Conservation (phyloP, 2,329 filamentous ascomycete genomes). For the Fusarium hainanense region DNA sequence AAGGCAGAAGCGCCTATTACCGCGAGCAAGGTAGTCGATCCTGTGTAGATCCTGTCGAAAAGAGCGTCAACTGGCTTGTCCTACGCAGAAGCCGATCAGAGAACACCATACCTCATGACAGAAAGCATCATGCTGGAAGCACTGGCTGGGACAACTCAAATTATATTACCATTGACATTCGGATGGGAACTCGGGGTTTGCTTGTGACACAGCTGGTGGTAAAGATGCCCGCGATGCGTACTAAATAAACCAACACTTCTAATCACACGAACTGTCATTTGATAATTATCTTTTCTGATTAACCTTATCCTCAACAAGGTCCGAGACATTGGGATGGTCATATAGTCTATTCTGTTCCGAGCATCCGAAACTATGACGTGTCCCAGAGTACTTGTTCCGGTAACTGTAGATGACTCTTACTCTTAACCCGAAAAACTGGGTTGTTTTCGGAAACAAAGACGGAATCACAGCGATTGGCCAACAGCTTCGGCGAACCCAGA, state of each 20-base stretch:
- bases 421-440: not conserved
- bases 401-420: rapidly evolving
- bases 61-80: not conserved
- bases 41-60: not conserved
- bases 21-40: not conserved
- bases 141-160: no score
- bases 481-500: not conserved
- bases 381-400: not conserved
- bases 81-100: no score
- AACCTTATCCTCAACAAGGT: no score
- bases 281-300: no score
- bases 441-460: not conserved
- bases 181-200: no score
- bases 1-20: not conserved
- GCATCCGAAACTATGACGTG: not conserved
- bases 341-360: no score
- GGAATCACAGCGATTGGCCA: not conserved
- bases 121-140: not conserved
- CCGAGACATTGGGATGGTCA: no score
- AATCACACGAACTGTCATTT: no score
- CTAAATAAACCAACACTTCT: no score
- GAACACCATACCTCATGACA: not conserved
- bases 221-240: no score
- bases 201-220: no score
- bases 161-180: no score